Evolutionary conservation across 2,329 filamentous ascomycete genomes (phyloP).

Genomic region (Pestalotiopsis fici): DNA sequence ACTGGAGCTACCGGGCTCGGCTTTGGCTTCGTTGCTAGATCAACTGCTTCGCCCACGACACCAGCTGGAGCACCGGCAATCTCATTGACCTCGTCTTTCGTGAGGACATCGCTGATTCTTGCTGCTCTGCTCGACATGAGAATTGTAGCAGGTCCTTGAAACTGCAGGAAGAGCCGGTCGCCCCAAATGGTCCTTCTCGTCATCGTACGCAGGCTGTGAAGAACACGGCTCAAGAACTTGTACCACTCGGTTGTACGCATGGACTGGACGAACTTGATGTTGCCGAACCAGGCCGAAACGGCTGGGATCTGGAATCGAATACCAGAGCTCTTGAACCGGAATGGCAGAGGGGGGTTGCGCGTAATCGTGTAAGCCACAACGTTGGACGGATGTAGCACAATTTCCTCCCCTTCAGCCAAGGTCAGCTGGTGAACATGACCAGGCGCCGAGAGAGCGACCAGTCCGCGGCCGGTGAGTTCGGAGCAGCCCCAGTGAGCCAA

Average conservation of each 20-base stretch:
- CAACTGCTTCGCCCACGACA: conserved; percentile 61
- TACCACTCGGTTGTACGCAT: conserved; percentile 74
- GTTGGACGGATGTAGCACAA: conserved; percentile 88
- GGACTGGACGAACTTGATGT: conserved; percentile 70
- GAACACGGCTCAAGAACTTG: conserved; percentile 64
- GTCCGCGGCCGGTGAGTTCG: conserved; percentile 81
- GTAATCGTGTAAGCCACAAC: conserved; percentile 87
- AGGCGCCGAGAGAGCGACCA: conserved; percentile 81
- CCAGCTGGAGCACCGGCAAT: conserved; percentile 83
- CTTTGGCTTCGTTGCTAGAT: conserved; percentile 41
- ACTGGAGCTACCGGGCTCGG: conserved; percentile 25
- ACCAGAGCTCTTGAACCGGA: conserved; percentile 79
- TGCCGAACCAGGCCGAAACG: conserved; percentile 64
- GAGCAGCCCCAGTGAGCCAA: conserved; percentile 92
- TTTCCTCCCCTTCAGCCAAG: conserved; percentile 81
- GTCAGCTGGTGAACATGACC: conserved; percentile 89
- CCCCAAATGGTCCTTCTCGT: conserved; percentile 87
- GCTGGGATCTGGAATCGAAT: conserved; percentile 80
- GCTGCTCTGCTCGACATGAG: conserved; percentile 87
- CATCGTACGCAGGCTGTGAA: conserved; percentile 74
- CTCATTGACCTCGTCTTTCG: conserved; percentile 80
- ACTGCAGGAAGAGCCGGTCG: conserved; percentile 87
- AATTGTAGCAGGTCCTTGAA: conserved; percentile 83
- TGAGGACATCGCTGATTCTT: conserved; percentile 76
- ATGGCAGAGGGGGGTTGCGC: conserved; percentile 74